Evolutionary conservation across 1,284 basidiomycete species (phyloP).

Genomic region (Fomitopsis pinicola): DNA sequence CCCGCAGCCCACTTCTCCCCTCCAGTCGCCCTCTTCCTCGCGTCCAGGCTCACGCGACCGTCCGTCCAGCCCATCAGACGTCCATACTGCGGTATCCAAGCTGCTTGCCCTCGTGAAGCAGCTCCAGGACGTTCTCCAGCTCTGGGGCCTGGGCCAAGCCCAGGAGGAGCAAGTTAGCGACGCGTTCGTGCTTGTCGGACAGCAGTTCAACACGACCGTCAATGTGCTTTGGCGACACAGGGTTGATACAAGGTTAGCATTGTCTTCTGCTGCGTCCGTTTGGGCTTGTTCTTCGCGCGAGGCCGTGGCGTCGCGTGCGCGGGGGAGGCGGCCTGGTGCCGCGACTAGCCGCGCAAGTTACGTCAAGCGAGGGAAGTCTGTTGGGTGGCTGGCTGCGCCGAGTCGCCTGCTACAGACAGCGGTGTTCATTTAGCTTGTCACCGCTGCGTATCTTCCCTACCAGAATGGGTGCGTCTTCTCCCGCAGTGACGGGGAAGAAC

Average conservation of each 20-base stretch:
- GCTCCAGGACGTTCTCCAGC: constrained; percentile 75
- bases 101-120: constrained; percentile 85
- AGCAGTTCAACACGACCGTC: constrained; percentile 86
- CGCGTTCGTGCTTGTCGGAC: constrained; percentile 90
- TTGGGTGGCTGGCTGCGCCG: background rate
- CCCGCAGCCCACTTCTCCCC: constrained; percentile 4
- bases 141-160: constrained; percentile 70
- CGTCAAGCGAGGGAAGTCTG: background rate
- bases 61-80: constrained; percentile 31
- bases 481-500: background rate
- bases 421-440: background rate
- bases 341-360: background rate
- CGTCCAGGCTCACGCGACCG: constrained; percentile 8
- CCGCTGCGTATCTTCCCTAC: background rate
- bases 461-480: background rate
- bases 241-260: constrained; percentile 76
- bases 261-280: constrained; percentile 1
- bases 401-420: background rate
- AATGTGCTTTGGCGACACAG: constrained; percentile 75
- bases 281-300: background rate
- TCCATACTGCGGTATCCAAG: constrained; percentile 71
- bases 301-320: background rate
- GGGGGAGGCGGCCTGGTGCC: background rate
- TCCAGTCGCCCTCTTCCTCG: constrained; percentile 3
- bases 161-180: constrained; percentile 84